These are phyloP conservation scores for Aspergillus niger DNA, from an alignment of 2,329 filamentous ascomycete genomes.

Conservation along the genomic window DNA sequence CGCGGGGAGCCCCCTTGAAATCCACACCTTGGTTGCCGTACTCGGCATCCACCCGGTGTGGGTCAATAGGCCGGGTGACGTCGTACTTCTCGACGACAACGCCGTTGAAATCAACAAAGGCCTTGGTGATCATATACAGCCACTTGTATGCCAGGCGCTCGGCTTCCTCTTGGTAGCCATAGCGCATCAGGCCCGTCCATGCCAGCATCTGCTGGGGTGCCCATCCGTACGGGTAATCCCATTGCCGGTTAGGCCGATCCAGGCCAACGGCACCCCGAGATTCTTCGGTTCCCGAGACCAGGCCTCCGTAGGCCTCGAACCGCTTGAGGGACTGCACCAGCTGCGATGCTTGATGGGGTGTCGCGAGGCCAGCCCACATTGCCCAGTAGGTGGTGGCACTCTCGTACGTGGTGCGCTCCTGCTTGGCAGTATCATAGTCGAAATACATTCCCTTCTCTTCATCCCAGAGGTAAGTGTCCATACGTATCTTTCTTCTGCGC, in stretches of 20 bases:
- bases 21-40: slow-evolving; percentile 96
- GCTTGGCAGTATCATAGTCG: slow-evolving; percentile 86
- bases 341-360: slow-evolving; percentile 79
- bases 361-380: slow-evolving; percentile 89
- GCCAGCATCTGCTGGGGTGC: slow-evolving; percentile 98
- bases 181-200: slow-evolving; percentile 89
- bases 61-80: slow-evolving; percentile 84
- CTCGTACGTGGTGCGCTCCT: slow-evolving; percentile 82
- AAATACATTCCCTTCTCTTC: slow-evolving; percentile 94
- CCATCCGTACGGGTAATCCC: slow-evolving; percentile 99
- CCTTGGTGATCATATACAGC: slow-evolving; percentile 98
- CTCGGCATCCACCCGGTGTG: slow-evolving; percentile 92
- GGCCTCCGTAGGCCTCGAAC: slow-evolving; percentile 84
- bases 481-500: slow-evolving; percentile 76
- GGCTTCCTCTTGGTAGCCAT: slow-evolving; percentile 87
- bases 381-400: slow-evolving; percentile 95
- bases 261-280: slow-evolving; percentile 79
- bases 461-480: slow-evolving; percentile 94
- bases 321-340: slow-evolving; percentile 84
- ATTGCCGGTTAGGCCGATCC: slow-evolving; percentile 89
- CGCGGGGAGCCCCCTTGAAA: slow-evolving; percentile 92
- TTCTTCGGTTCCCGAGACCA: slow-evolving; percentile 86
- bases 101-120: slow-evolving; percentile 97
- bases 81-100: slow-evolving; percentile 99
- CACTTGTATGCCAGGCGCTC: slow-evolving; percentile 92